Percentiles rank a stretch among this genome's conserved stretches.
Evolutionary conservation across 2,329 filamentous ascomycete genomes (phyloP).

Genomic region (Penicillium oxalicum): DNA sequence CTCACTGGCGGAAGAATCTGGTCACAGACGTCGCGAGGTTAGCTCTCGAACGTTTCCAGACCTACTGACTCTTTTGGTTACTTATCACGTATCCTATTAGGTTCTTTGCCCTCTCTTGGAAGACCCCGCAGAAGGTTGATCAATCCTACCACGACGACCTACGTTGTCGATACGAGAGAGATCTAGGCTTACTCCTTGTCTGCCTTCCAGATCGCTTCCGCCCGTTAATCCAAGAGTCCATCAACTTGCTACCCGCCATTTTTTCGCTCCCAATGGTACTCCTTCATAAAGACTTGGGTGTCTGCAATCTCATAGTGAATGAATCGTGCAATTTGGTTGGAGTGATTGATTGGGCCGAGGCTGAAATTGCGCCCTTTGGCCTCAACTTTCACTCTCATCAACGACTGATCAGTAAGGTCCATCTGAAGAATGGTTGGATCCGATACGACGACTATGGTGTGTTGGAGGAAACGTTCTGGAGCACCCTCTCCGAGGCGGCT

Average conservation of each 20-base stretch:
- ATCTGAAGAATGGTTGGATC: slow-evolving; percentile 27
- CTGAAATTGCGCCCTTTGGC: slow-evolving; percentile 37
- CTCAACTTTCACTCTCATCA: slow-evolving; percentile 36
- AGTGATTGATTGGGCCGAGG: slow-evolving; percentile 42
- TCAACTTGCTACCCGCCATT: slow-evolving; percentile 29
- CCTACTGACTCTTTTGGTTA: not conserved
- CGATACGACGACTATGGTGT: not conserved
- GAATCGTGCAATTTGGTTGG: slow-evolving; percentile 27
- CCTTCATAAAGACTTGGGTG: slow-evolving; percentile 35
- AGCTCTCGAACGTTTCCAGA: not conserved
- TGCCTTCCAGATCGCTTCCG: slow-evolving; percentile 34
- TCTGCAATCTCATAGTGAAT: slow-evolving; percentile 37
- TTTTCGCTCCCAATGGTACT: slow-evolving; percentile 38
- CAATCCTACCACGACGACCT: slow-evolving; percentile 22
- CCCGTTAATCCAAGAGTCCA: slow-evolving; percentile 25
- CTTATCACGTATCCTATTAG: slow-evolving; percentile 21
- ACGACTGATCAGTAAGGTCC: slow-evolving; percentile 29
- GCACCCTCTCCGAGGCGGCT: not conserved
- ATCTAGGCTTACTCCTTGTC: slow-evolving; percentile 29
- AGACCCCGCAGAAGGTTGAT: slow-evolving; percentile 26
- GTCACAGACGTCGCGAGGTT: slow-evolving; percentile 32
- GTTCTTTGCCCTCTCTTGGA: slow-evolving; percentile 40
- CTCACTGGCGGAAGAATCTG: slow-evolving; percentile 31
- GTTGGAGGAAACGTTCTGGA: not conserved
- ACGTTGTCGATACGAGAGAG: slow-evolving; percentile 22